Evolutionary conservation across 345 rosid species (phyloP), one percentile per base, ranked within the genome.

Genomic region (Melaleuca alternifolia): DNA sequence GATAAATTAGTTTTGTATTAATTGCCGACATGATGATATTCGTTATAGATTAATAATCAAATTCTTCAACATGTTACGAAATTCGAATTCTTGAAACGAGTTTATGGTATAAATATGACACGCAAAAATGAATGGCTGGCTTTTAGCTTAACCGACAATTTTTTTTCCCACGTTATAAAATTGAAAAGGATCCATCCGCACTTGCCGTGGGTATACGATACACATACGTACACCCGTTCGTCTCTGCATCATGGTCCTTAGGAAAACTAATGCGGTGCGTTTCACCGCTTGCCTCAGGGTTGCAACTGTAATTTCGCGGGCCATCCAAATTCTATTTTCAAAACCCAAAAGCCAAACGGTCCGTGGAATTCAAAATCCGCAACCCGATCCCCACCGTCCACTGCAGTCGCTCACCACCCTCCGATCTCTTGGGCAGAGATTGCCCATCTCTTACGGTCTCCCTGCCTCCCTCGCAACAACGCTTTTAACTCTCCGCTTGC

Each of bases 291-390:
- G 79, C 48, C 0, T 71, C 48, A 71, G 79, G 79, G 79, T 0
- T 48, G 26, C 5, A 37, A 71, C 79, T 3, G 79, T 71, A 71
- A 71, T 1, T 71, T 71, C 0, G 2, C 48, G 2, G 9, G 81
- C 48, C 81, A 37, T 50, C 50, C 5, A 0, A 24, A 33, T 84
- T 37, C 77, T 85, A 8, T 56, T 88, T 65, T 33, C 85, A 88
- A 83, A 54, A 65, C 23, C 44, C 84, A 26, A 85, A 20, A 1
- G 71, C 16, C 79, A 71, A 92, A 92, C 93, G 92, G 92, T 86
- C 92, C 6, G 11, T 1, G 56, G 50, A 87, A 85, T 84, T 89
- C 87, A 61, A 86, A 86, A 89, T 89, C 84, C 59, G 9, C 56
- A 6, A 15, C 50, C 50, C 30, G 65, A 88, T 90, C 88, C 75